A percentile compares a stretch with the other conserved stretches of the same genome.
phyloP scores from a whole-genome alignment of 2,329 filamentous ascomycete species.

The Mycosphaerella sp. region DNA sequence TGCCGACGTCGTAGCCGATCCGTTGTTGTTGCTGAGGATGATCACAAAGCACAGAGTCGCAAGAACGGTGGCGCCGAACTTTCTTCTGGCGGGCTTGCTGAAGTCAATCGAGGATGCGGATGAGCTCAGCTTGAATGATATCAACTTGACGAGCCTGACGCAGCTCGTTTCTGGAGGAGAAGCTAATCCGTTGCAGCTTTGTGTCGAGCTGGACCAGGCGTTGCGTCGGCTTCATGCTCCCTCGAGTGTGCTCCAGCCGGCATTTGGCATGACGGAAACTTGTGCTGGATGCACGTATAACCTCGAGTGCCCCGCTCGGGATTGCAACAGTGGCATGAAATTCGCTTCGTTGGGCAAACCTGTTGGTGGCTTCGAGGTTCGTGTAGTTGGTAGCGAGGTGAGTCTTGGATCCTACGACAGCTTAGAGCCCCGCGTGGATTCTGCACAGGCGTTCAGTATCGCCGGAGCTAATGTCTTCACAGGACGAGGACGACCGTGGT shows the following conservation, averaged over 20 bases:
- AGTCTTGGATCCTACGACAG: slow-evolving; percentile 51
- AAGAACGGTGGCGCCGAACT: slow-evolving; percentile 43
- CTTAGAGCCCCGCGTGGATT: slow-evolving; percentile 39
- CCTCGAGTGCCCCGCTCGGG: slow-evolving; percentile 3
- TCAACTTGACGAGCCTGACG: background rate
- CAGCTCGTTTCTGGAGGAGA: slow-evolving; percentile 43
- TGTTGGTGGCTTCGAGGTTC: slow-evolving; percentile 1
- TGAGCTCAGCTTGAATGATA: background rate
- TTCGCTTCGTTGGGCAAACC: slow-evolving; percentile 16
- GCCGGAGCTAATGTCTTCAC: too few relatives aligned
- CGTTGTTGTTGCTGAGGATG: slow-evolving; percentile 35
- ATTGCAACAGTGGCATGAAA: slow-evolving; percentile 5
- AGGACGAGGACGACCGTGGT: slow-evolving; percentile 60
- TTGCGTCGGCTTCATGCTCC: slow-evolving; percentile 7
- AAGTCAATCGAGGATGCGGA: background rate
- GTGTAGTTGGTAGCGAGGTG: background rate
- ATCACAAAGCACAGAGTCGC: slow-evolving; percentile 39
- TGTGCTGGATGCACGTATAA: slow-evolving; percentile 21
- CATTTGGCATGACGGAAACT: slow-evolving; percentile 18
- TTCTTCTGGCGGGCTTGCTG: slow-evolving; percentile 29
- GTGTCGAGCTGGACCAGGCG: background rate
- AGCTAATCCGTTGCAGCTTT: slow-evolving; percentile 32
- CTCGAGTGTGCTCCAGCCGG: slow-evolving; percentile 10
- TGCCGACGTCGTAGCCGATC: slow-evolving; percentile 37
- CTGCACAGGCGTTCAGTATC: too few relatives aligned